Percentiles rank a stretch among this genome's conserved stretches.
These are phyloP conservation scores for Gracilaria gracilis DNA, from an alignment of 23 red algal genomes.

Conservation along the genomic window DNA sequence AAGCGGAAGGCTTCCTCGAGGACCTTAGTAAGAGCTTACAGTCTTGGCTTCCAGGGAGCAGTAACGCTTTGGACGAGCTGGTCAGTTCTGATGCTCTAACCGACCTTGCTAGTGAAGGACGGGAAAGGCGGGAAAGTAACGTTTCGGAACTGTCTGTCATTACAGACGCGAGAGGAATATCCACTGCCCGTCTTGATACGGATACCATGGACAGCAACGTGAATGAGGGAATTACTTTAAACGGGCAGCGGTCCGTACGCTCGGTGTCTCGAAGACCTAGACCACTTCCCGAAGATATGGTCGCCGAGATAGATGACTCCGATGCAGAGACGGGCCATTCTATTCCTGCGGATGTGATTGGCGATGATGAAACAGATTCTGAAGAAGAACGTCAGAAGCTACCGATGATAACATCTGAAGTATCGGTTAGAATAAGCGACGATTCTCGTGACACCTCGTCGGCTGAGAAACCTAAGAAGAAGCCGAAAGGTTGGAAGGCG, in stretches of 20 bases:
- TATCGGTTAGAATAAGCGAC: slow-evolving; percentile 56
- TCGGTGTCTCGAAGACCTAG: slow-evolving; percentile 61
- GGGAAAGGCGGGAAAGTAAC: slow-evolving; percentile 24
- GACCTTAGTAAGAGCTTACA: slow-evolving; percentile 54
- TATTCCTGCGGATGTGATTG: slow-evolving; percentile 27
- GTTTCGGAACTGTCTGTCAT: slow-evolving; percentile 9
- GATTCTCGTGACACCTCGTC: slow-evolving; percentile 48
- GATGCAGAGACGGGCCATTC: slow-evolving; percentile 69
- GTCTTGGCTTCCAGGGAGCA: slow-evolving; percentile 20
- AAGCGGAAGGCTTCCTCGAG: slow-evolving; percentile 54
- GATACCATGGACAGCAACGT: slow-evolving; percentile 1
- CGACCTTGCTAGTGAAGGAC: neutral
- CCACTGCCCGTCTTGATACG: slow-evolving; percentile 29
- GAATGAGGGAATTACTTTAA: slow-evolving; percentile 45
- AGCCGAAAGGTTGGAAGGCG: slow-evolving; percentile 70
- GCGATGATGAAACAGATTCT: slow-evolving; percentile 43
- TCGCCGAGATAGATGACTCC: slow-evolving; percentile 71
- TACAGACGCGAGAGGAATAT: slow-evolving; percentile 4
- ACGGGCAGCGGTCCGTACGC: slow-evolving; percentile 48
- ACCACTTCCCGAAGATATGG: slow-evolving; percentile 77
- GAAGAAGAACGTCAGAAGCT: slow-evolving; percentile 20
- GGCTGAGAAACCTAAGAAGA: slow-evolving; percentile 66
- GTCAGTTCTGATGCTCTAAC: slow-evolving; percentile 4
- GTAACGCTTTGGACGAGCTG: neutral
- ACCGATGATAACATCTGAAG: slow-evolving; percentile 8